phyloP scores from a whole-genome alignment of 2,329 filamentous ascomycete genomes.

The Akanthomyces muscarius region DNA sequence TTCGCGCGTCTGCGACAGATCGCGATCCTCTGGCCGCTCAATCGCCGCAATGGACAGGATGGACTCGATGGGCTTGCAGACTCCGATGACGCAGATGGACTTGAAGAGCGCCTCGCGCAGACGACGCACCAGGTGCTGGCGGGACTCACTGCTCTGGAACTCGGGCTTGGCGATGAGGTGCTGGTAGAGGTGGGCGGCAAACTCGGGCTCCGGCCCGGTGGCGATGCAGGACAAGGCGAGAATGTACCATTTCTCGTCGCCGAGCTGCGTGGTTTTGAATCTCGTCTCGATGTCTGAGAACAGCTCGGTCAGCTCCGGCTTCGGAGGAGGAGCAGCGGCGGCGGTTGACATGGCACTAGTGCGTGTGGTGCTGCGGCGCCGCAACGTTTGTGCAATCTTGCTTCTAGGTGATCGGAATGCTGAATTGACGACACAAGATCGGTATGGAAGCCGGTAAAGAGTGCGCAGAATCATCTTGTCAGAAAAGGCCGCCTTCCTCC shows the following conservation, averaged over 20 bases:
- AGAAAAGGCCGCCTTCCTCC: background rate
- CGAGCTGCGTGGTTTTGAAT: slow-evolving; percentile 7
- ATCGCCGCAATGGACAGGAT: slow-evolving; percentile 51
- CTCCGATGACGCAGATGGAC: slow-evolving; percentile 53
- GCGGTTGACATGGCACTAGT: background rate
- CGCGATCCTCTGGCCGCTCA: slow-evolving; percentile 52
- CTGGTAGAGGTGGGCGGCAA: slow-evolving; percentile 51
- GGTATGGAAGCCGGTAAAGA: too few species aligned
- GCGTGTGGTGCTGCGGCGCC: background rate
- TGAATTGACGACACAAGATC: background rate
- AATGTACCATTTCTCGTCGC: slow-evolving; percentile 19
- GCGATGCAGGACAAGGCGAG: slow-evolving; percentile 18
- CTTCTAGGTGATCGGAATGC: too few species aligned
- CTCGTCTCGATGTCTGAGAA: slow-evolving; percentile 12
- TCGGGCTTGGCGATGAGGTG: slow-evolving; percentile 48
- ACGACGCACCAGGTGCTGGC: slow-evolving; percentile 45
- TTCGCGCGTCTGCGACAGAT: slow-evolving; percentile 50
- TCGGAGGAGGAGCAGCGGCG: background rate
- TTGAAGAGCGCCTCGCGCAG: slow-evolving; percentile 58
- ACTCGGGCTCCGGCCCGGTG: slow-evolving; percentile 35
- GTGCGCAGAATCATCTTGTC: background rate
- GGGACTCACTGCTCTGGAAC: slow-evolving; percentile 38
- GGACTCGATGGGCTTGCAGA: slow-evolving; percentile 59
- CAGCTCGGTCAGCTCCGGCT: slow-evolving; percentile 5
- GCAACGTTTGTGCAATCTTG: background rate